A percentile compares a stretch with the other conserved stretches of the same genome.
Evolutionary conservation across 192 early-diverging fungal genomes (phyloP).

Genomic region (Phycomyces nitens): DNA sequence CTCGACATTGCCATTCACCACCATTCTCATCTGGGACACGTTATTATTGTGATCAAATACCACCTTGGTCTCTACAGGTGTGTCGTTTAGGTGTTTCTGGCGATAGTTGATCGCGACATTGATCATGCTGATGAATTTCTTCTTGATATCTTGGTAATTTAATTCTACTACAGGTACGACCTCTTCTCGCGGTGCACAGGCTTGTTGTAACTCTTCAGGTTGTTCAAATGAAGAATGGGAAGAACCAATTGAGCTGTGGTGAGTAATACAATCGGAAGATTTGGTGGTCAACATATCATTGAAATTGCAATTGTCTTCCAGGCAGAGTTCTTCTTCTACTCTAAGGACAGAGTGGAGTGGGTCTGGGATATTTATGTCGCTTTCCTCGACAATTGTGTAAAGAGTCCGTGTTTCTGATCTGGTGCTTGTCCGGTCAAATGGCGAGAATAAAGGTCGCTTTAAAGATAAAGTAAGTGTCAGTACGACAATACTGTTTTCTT

Average conservation of each 20-base stretch:
- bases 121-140: conserved; percentile 27
- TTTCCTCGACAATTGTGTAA: background rate
- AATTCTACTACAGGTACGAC: background rate
- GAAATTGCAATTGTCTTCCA: no score
- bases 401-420: background rate
- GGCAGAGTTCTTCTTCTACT: background rate
- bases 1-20: conserved; percentile 10
- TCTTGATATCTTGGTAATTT: conserved; percentile 18
- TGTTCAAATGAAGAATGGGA: background rate
- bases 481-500: no score
- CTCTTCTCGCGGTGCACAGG: background rate
- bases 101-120: conserved; percentile 17
- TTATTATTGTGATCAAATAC: conserved; percentile 29
- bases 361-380: background rate
- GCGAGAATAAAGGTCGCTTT: background rate
- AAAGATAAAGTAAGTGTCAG: no score
- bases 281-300: background rate
- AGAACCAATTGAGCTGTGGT: background rate
- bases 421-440: background rate
- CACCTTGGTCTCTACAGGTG: conserved; percentile 20
- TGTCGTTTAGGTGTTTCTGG: conserved; percentile 13
- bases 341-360: background rate
- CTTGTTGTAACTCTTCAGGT: background rate
- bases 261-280: background rate
- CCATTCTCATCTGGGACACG: conserved; percentile 13